Evolutionary conservation across 2,329 filamentous ascomycete species (phyloP).

Genomic region (Alternaria conjuncta): DNA sequence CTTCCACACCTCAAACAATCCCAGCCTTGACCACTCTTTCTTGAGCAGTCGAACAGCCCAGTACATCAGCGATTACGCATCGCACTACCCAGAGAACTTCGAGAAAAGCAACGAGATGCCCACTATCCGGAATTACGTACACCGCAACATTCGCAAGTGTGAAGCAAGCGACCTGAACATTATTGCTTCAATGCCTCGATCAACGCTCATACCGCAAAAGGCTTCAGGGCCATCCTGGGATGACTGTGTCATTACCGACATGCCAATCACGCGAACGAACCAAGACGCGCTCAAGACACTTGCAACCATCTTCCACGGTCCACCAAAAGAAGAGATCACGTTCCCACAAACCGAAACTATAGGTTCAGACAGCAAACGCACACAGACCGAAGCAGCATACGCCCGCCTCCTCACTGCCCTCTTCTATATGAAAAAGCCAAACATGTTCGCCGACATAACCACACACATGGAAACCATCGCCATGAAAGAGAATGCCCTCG

Average conservation of each 20-base stretch:
- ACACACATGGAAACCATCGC: constrained; percentile 63
- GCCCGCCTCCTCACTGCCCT: constrained; percentile 63
- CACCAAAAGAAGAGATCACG: constrained; percentile 46
- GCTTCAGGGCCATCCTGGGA: constrained; percentile 46
- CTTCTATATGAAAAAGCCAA: constrained; percentile 59
- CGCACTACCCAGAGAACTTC: constrained; percentile 62
- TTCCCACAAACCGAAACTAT: constrained; percentile 45
- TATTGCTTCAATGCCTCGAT: constrained; percentile 63
- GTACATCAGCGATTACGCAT: constrained; percentile 64
- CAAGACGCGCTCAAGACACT: constrained; percentile 62
- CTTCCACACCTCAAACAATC: constrained; percentile 57
- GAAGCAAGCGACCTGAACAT: constrained; percentile 63
- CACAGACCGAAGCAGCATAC: constrained; percentile 56
- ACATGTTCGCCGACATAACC: constrained; percentile 60
- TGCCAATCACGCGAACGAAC: constrained; percentile 61
- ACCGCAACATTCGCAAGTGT: constrained; percentile 58
- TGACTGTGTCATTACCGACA: constrained; percentile 52
- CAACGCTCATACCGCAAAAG: constrained; percentile 56
- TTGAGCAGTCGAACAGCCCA: constrained; percentile 62
- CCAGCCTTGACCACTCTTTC: constrained; percentile 60
- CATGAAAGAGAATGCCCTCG: constrained; percentile 63
- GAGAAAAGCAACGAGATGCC: constrained; percentile 54
- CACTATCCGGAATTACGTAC: constrained; percentile 56
- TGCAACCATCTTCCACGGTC: constrained; percentile 63
- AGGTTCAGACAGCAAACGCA: constrained; percentile 36